Evolutionary conservation across 2,329 filamentous ascomycete species (phyloP), one percentile per base, ranked within the genome.

Genomic region (Elsinoe fawcettii): DNA sequence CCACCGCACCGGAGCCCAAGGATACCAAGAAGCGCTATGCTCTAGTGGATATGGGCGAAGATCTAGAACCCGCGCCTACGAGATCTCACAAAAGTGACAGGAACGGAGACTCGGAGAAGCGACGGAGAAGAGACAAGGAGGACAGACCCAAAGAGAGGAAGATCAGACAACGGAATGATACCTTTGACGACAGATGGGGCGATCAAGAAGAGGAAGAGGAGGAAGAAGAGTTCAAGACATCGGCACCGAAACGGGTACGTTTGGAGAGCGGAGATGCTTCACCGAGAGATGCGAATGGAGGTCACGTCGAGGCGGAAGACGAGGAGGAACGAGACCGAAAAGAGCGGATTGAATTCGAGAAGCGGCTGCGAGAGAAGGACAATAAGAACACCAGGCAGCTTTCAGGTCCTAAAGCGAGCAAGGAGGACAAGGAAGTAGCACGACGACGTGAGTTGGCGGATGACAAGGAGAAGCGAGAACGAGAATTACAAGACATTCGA

Each of bases 291-390:
- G 59, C 56, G 12, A 63, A 60, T 41, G 60, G 61, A 9, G 56
- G 61, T 5, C 55, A 47, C 7, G 61, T 65, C 12, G 62, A 65
- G 27, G 62, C 65, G 27, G 68, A 70, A 41, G 69, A 72, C 18
- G 67, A 67, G 22, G 68, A 70, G 51, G 70, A 83, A 64, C 80
- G 79, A 58, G 89, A 95, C 67, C 78, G 85, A 18, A 82, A 81
- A 61, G 90, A 95, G 67, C 80, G 87, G 39, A 86, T 91, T 60
- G 88, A 87, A 16, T 91, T 95, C 63, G 82, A 88, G n/a, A 85
- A 85, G 64, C 78, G 89, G 12, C 70, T 95, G 56, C 84, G 81
- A 47, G 82, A 83, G 44, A 88, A 87, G 66, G 87, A 93, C 65
- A 79, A 83, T 18, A 80, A 80, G 16, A 82, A 80, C 51, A 84